Evolutionary conservation across 306 rosid species (phyloP).

Genomic region (Lathyrus aphaca): DNA sequence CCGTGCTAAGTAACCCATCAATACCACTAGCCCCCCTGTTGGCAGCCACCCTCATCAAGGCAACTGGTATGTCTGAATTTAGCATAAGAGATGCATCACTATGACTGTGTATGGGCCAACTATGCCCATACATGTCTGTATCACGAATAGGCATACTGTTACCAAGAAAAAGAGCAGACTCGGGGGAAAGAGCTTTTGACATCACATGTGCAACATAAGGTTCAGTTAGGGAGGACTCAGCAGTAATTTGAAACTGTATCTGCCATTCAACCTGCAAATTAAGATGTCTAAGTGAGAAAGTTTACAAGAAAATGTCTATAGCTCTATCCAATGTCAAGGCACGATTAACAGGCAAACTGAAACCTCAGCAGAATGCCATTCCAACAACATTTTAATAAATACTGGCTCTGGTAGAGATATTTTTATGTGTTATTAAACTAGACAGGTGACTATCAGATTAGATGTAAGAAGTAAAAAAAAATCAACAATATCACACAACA

Average conservation of each 20-base stretch:
- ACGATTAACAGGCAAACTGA: slow-evolving; percentile 21
- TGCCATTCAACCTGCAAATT: slow-evolving; percentile 76
- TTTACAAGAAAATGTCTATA: slow-evolving; percentile 24
- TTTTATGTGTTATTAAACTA: slow-evolving; percentile 25
- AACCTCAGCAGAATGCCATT: slow-evolving; percentile 9
- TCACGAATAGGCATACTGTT: slow-evolving; percentile 98
- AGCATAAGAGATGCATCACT: slow-evolving; percentile 49
- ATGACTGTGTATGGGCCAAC: slow-evolving; percentile 57
- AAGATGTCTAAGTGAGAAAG: slow-evolving; percentile 31
- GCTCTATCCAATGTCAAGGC: slow-evolving; percentile 32
- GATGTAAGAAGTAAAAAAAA: slow-evolving; percentile 27
- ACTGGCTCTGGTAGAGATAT: slow-evolving; percentile 18
- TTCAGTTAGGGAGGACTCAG: slow-evolving; percentile 72
- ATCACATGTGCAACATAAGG: slow-evolving; percentile 78
- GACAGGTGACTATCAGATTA: slow-evolving; percentile 28
- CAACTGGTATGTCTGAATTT: slow-evolving; percentile 60
- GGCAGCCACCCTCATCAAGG: slow-evolving; percentile 70
- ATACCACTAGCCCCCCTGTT: slow-evolving; percentile 99
- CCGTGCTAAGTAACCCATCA: slow-evolving; percentile 94
- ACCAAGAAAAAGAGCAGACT: slow-evolving; percentile 88
- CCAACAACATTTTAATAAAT: slow-evolving; percentile 27
- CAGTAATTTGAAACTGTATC: slow-evolving; percentile 77
- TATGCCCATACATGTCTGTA: slow-evolving; percentile 77
- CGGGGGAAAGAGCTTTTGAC: slow-evolving; percentile 65
- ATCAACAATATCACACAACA: slow-evolving; percentile 12